phyloP scores from a whole-genome alignment of 108 stramenopile species.

The Skeletonema tropicum region DNA sequence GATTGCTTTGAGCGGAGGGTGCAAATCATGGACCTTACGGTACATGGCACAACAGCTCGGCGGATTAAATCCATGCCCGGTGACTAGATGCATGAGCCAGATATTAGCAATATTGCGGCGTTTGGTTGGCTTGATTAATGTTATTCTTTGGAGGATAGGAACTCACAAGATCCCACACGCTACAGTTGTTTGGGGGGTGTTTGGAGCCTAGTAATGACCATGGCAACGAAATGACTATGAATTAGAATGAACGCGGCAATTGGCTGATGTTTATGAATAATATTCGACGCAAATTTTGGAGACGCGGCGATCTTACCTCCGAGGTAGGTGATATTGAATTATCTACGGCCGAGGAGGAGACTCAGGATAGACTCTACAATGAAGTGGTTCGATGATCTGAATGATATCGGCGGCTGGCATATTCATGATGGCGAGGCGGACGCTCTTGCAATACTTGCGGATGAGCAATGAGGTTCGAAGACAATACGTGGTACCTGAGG shows the following conservation, averaged over 20 bases:
- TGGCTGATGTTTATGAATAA: slow-evolving; percentile 5
- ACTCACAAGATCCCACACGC: slow-evolving; percentile 2
- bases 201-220: slow-evolving; percentile 47
- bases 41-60: slow-evolving; percentile 40
- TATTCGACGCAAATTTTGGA: slow-evolving; percentile 18
- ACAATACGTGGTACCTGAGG: too few relatives aligned
- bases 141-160: slow-evolving; percentile 24
- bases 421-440: too few relatives aligned
- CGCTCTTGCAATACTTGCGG: too few relatives aligned
- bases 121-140: slow-evolving; percentile 59
- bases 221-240: slow-evolving; percentile 47
- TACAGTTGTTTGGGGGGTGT: slow-evolving; percentile 11
- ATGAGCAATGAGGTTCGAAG: too few relatives aligned
- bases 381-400: not conserved
- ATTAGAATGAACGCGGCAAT: slow-evolving; percentile 2
- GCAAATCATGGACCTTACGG: slow-evolving; percentile 41
- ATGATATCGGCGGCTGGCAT: too few relatives aligned
- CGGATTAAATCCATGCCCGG: slow-evolving; percentile 39
- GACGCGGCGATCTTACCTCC: not conserved
- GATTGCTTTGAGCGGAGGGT: slow-evolving; percentile 49
- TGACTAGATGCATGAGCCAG: slow-evolving; percentile 23
- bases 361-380: not conserved
- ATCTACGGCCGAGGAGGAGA: not conserved
- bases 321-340: not conserved
- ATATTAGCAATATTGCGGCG: slow-evolving; percentile 50